Conservation (phyloP, 306 rosid species). For the Cicer chorassanicum region DNA sequence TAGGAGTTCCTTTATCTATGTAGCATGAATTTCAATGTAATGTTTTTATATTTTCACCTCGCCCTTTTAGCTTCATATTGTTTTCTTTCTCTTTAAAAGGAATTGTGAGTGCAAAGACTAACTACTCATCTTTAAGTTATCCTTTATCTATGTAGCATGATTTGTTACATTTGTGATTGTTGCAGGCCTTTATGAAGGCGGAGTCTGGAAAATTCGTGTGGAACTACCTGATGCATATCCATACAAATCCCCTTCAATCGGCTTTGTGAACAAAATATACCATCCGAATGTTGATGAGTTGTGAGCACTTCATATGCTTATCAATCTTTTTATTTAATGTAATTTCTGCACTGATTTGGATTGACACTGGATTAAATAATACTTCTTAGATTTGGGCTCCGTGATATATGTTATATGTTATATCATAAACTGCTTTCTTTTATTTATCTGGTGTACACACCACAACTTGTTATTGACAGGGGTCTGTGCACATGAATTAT, state of each 20-base stretch:
- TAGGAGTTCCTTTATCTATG: constrained; percentile 9
- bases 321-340: constrained; percentile 1
- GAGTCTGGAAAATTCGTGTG: constrained; percentile 94
- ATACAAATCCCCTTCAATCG: constrained; percentile 94
- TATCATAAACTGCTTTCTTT: background rate
- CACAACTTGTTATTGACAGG: constrained; percentile 28
- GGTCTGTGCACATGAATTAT: constrained; percentile 36
- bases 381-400: constrained; percentile 23
- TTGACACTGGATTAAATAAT: constrained; percentile 13
- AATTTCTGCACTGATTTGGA: constrained; percentile 7
- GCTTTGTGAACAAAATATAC: constrained; percentile 93
- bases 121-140: constrained; percentile 22
- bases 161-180: constrained; percentile 41
- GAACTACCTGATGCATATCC: constrained; percentile 99
- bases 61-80: background rate
- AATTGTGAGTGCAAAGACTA: background rate
- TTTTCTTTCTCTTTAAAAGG: constrained; percentile 31
- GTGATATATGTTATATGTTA: constrained; percentile 8
- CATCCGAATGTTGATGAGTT: constrained; percentile 98
- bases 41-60: constrained; percentile 19
- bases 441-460: background rate
- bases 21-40: constrained; percentile 2
- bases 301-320: constrained; percentile 62
- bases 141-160: constrained; percentile 15
- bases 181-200: constrained; percentile 95